phyloP scores from a whole-genome alignment of 2,329 filamentous ascomycete species.

The Aschersonia sp. region DNA sequence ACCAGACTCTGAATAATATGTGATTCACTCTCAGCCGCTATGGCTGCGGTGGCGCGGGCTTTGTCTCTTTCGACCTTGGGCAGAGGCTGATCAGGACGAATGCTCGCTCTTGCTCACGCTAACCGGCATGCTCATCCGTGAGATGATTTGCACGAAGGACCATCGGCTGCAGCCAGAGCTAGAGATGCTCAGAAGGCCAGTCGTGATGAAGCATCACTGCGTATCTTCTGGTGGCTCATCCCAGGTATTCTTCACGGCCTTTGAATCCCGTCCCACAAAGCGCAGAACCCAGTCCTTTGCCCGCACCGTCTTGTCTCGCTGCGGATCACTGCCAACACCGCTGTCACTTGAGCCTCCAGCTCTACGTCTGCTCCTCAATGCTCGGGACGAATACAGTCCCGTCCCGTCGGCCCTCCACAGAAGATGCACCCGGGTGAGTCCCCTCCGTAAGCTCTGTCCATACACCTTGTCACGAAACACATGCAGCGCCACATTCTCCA shows the following conservation, averaged over 20 bases:
- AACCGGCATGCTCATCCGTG: too few relatives aligned
- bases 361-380: constrained; percentile 21
- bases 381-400: constrained; percentile 41
- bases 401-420: constrained; percentile 37
- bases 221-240: constrained; percentile 26
- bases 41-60: too few relatives aligned
- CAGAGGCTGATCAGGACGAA: too few relatives aligned
- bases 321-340: constrained; percentile 20
- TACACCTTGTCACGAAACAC: constrained; percentile 67
- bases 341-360: too few relatives aligned
- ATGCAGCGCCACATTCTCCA: constrained; percentile 66
- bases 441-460: constrained; percentile 64
- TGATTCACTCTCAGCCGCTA: too few relatives aligned
- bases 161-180: too few relatives aligned
- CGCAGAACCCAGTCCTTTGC: constrained; percentile 63
- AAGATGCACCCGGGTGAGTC: constrained; percentile 54
- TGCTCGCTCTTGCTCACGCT: too few relatives aligned
- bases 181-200: too few relatives aligned
- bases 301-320: constrained; percentile 46
- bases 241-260: constrained; percentile 13
- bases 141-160: too few relatives aligned
- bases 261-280: constrained; percentile 41
- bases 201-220: constrained; percentile 10
- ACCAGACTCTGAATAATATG: too few relatives aligned
- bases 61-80: too few relatives aligned